These are phyloP conservation scores for Xerocomus minutiporus DNA, from an alignment of 1,284 basidiomycete genomes.

Conservation along the genomic window DNA sequence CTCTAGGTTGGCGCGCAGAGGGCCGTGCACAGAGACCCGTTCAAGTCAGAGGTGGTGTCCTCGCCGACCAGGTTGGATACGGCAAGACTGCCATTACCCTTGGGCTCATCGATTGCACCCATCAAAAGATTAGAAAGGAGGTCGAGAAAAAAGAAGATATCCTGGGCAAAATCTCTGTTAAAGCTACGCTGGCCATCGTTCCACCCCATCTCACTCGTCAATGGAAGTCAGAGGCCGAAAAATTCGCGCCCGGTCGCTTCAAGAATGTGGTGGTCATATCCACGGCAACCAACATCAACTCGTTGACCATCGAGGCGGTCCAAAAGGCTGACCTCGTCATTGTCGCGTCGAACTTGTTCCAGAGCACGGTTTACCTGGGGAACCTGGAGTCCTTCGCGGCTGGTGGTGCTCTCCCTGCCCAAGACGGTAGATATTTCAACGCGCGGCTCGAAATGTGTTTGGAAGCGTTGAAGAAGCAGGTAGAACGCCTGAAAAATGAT, in stretches of 20 bases:
- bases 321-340: slow-evolving; percentile 84
- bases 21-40: slow-evolving; percentile 80
- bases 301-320: slow-evolving; percentile 70
- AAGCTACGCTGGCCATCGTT: slow-evolving; percentile 83
- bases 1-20: slow-evolving; percentile 90
- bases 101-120: slow-evolving; percentile 74
- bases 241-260: slow-evolving; percentile 71
- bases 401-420: slow-evolving; percentile 56
- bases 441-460: slow-evolving; percentile 67
- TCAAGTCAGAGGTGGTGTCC: slow-evolving; percentile 80
- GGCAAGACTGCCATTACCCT: slow-evolving; percentile 96
- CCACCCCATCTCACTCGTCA: slow-evolving; percentile 87
- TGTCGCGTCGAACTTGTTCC: slow-evolving; percentile 83
- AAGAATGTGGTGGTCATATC: slow-evolving; percentile 65
- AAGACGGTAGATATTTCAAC: slow-evolving; percentile 86
- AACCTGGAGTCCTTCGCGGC: slow-evolving; percentile 71
- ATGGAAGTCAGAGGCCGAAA: slow-evolving; percentile 83
- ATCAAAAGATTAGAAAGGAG: slow-evolving; percentile 53
- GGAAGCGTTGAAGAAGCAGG: slow-evolving; percentile 57
- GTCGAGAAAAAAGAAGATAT: slow-evolving; percentile 51
- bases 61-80: slow-evolving; percentile 95
- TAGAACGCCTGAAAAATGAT: slow-evolving; percentile 59
- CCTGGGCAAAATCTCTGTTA: slow-evolving; percentile 66
- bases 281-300: slow-evolving; percentile 71
- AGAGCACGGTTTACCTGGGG: slow-evolving; percentile 70